A percentile compares a stretch with the other conserved stretches of the same genome.
phyloP scores from a whole-genome alignment of 2,329 filamentous ascomycete genomes.

The Xylaria digitata region DNA sequence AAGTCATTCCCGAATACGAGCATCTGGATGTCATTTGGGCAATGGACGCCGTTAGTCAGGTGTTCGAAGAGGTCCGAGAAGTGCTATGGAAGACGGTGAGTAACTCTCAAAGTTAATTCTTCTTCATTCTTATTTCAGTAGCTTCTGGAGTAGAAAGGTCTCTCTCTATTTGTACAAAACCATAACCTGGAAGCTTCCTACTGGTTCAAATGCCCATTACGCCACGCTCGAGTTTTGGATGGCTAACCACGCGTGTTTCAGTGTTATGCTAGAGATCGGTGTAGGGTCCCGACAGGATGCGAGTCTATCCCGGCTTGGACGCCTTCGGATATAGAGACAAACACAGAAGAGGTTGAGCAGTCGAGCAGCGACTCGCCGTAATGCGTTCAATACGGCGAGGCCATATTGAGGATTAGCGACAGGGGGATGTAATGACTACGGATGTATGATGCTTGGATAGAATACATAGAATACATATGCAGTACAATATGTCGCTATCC shows the following conservation, averaged over 20 bases:
- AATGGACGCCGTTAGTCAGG: slow-evolving; percentile 85
- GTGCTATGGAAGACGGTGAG: slow-evolving; percentile 80
- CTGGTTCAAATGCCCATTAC: background rate
- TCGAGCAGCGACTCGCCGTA: slow-evolving; percentile 50
- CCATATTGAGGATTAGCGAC: background rate
- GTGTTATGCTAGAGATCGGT: slow-evolving; percentile 64
- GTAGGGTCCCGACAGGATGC: slow-evolving; percentile 73
- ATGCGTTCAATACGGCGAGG: slow-evolving; percentile 12
- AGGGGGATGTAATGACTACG: background rate
- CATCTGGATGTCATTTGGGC: slow-evolving; percentile 97
- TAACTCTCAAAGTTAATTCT: background rate
- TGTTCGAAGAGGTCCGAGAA: slow-evolving; percentile 82
- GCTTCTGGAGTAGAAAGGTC: background rate
- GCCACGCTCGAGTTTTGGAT: background rate
- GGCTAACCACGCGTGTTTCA: background rate
- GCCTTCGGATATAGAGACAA: slow-evolving; percentile 35
- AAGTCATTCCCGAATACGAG: slow-evolving; percentile 87
- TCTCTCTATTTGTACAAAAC: too few species aligned
- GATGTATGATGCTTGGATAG: background rate
- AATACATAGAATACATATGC: background rate
- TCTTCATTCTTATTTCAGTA: background rate
- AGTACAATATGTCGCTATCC: background rate
- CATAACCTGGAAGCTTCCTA: background rate
- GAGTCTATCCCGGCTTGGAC: slow-evolving; percentile 61
- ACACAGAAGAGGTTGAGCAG: slow-evolving; percentile 43